Percentiles rank a stretch among this genome's conserved stretches.
Evolutionary conservation across 352 stramenopile species (phyloP).

Genomic region (Pythium aquatile): DNA sequence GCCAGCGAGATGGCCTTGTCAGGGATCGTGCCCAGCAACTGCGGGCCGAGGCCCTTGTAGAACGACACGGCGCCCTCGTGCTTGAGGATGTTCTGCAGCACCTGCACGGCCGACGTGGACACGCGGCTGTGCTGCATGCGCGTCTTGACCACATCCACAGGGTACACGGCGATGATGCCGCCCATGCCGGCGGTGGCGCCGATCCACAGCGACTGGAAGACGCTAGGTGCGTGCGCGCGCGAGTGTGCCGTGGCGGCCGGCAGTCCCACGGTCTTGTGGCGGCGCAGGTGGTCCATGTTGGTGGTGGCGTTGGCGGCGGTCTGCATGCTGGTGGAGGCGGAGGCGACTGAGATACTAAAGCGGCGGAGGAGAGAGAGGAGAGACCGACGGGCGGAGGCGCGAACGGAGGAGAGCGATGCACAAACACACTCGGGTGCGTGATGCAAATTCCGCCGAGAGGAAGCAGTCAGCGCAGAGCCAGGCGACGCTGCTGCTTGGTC

Average conservation of each 20-base stretch:
- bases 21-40: slow-evolving; percentile 71
- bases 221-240: slow-evolving; percentile 36
- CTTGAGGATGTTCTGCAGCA: slow-evolving; percentile 58
- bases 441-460: not conserved
- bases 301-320: slow-evolving; percentile 1
- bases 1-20: slow-evolving; percentile 82
- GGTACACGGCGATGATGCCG: slow-evolving; percentile 81
- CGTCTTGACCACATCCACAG: slow-evolving; percentile 84
- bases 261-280: slow-evolving; percentile 31
- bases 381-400: not conserved
- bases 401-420: not conserved
- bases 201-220: slow-evolving; percentile 82
- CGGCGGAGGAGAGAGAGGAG: too few relatives aligned
- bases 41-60: slow-evolving; percentile 75
- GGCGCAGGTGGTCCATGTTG: slow-evolving; percentile 25
- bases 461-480: not conserved
- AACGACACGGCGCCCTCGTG: slow-evolving; percentile 65
- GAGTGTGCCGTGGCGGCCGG: not conserved
- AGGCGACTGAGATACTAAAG: not conserved
- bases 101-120: slow-evolving; percentile 48
- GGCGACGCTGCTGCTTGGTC: not conserved
- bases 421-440: not conserved
- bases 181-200: slow-evolving; percentile 76
- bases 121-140: slow-evolving; percentile 78
- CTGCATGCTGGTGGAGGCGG: slow-evolving; percentile 9